A percentile compares a stretch with the other conserved stretches of the same genome.
These are phyloP conservation scores for Jatropha multifida DNA, from an alignment of 441 rosid genomes.

Conservation along the genomic window DNA sequence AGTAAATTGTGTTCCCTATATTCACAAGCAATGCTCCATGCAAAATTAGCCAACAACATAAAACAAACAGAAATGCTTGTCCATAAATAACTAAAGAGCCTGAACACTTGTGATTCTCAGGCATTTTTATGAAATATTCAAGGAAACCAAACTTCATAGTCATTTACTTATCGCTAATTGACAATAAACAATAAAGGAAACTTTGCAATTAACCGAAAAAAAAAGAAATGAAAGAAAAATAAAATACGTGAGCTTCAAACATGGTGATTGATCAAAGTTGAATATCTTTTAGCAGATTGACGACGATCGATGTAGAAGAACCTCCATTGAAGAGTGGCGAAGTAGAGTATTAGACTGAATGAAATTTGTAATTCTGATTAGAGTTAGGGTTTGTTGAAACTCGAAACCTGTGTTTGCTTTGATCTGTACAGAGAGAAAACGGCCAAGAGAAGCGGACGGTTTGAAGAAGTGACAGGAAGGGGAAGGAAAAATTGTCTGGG, in stretches of 20 bases:
- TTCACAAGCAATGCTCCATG: background rate
- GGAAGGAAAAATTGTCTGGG: background rate
- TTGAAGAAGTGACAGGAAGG: conserved; percentile 25
- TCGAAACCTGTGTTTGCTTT: conserved; percentile 5
- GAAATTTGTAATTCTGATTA: conserved; percentile 14
- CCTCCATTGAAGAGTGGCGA: conserved; percentile 29
- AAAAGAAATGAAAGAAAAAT: background rate
- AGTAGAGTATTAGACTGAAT: background rate
- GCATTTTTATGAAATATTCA: background rate
- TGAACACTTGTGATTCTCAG: background rate
- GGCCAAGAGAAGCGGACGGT: conserved; percentile 44
- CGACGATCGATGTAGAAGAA: conserved; percentile 40
- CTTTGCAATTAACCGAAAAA: background rate
- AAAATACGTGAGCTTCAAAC: conserved; percentile 86
- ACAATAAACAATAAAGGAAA: background rate
- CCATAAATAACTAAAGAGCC: background rate
- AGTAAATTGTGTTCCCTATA: background rate
- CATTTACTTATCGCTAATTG: background rate
- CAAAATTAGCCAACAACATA: background rate
- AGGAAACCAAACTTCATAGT: background rate
- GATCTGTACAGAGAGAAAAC: conserved; percentile 30
- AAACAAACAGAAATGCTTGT: background rate
- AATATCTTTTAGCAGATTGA: conserved; percentile 24
- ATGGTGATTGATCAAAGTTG: conserved; percentile 41
- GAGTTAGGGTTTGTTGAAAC: conserved; percentile 24